Percentiles rank a stretch among this genome's conserved stretches.
phyloP scores from a whole-genome alignment of 176 grass and related monocot genomes.

The Elaeis guineensis region DNA sequence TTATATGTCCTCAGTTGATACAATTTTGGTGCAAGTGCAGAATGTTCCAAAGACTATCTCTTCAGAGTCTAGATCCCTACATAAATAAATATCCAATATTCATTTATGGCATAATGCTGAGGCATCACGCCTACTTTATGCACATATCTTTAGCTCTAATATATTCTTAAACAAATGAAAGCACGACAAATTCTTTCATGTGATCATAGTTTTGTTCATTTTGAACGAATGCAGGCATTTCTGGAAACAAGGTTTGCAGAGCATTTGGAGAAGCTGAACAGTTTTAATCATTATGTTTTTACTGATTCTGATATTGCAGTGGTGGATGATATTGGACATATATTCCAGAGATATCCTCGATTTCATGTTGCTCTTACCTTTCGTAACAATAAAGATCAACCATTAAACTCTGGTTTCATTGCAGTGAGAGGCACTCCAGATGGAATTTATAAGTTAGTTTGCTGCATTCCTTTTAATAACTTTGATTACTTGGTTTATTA shows the following conservation, averaged over 20 bases:
- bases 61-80: no score
- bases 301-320: constrained; percentile 80
- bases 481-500: neutral
- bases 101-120: no score
- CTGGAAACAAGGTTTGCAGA: constrained; percentile 51
- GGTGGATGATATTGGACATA: constrained; percentile 66
- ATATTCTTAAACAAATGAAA: no score
- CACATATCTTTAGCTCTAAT: no score
- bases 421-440: constrained; percentile 66
- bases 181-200: no score
- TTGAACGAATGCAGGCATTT: constrained; percentile 48
- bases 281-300: constrained; percentile 50
- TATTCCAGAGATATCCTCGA: constrained; percentile 59
- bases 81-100: no score
- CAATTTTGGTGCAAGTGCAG: no score
- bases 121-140: no score
- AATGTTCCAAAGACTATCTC: no score
- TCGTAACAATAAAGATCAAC: constrained; percentile 85
- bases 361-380: constrained; percentile 89
- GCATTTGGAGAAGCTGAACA: constrained; percentile 23
- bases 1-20: no score
- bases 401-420: constrained; percentile 90
- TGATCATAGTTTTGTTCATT: neutral
- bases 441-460: constrained; percentile 55
- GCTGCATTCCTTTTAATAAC: neutral